Conservation (phyloP, 202 grass and related monocot species). For the Musa balbisiana region DNA sequence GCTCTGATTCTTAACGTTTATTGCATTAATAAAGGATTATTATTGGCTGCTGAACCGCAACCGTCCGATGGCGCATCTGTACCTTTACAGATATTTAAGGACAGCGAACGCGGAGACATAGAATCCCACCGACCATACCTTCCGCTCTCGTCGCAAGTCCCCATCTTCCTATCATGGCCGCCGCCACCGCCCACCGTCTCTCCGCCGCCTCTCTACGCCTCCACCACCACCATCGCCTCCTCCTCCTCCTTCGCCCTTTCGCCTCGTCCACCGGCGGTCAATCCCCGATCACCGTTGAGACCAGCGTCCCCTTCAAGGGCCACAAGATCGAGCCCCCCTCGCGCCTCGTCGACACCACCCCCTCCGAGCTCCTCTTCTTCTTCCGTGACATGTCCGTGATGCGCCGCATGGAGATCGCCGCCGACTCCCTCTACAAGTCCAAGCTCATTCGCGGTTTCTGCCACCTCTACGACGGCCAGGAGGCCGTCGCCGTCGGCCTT, state of each 20-base stretch:
- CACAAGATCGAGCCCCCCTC: conserved; percentile 81
- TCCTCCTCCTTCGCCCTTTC: conserved; percentile 21
- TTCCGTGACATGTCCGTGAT: conserved; percentile 82
- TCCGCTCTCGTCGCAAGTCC: background rate
- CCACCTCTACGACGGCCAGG: conserved; percentile 96
- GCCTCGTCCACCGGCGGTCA: conserved; percentile 31
- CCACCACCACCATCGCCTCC: conserved; percentile 9
- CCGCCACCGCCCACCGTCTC: background rate
- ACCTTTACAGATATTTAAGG: too few species aligned
- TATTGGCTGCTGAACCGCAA: too few species aligned
- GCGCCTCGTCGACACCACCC: conserved; percentile 59
- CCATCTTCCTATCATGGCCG: background rate
- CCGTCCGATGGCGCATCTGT: too few species aligned
- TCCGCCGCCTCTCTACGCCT: background rate
- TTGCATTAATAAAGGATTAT: too few species aligned
- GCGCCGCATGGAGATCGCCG: conserved; percentile 95
- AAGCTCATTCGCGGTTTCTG: conserved; percentile 99
- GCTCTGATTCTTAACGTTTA: too few species aligned
- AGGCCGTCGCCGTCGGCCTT: conserved; percentile 76
- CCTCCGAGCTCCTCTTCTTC: conserved; percentile 72
- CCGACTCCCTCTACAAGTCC: conserved; percentile 94
- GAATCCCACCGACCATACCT: too few species aligned
- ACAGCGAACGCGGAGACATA: too few species aligned
- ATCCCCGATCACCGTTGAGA: conserved; percentile 60
- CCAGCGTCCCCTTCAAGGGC: conserved; percentile 75